Percentiles rank a stretch among this genome's conserved stretches.
phyloP scores from a whole-genome alignment of 1,284 basidiomycete species.

The Apiotrichum akiyoshidainum region DNA sequence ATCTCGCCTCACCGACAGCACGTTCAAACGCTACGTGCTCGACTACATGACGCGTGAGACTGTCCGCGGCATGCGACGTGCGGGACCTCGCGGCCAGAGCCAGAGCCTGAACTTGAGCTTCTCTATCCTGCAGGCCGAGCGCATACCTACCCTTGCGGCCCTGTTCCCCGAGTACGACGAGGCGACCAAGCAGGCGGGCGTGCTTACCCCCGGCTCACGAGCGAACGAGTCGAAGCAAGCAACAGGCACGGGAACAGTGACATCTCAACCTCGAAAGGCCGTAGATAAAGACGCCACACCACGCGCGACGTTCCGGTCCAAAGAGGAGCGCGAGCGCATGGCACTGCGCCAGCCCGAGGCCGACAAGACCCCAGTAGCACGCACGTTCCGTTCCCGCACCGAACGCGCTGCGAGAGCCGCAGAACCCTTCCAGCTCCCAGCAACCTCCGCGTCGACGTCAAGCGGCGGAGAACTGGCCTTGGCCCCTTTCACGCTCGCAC shows the following conservation, averaged over 20 bases:
- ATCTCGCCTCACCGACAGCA: slow-evolving; percentile 35
- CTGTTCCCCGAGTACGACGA: slow-evolving; percentile 22
- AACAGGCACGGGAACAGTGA: neutral
- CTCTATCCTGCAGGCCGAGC: neutral
- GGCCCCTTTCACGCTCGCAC: slow-evolving; percentile 21
- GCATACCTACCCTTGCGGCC: slow-evolving; percentile 2
- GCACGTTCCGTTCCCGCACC: neutral
- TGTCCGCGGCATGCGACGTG: slow-evolving; percentile 2
- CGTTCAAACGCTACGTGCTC: slow-evolving; percentile 42
- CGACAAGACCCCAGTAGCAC: neutral
- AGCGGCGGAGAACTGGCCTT: neutral
- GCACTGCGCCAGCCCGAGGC: neutral
- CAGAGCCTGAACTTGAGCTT: neutral
- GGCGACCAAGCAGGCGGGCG: neutral
- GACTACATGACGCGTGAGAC: slow-evolving; percentile 38
- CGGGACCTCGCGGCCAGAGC: too few species aligned
- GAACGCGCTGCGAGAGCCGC: slow-evolving; percentile 1
- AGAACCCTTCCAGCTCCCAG: neutral
- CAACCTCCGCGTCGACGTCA: neutral
- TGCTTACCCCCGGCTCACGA: too few species aligned
- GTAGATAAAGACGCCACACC: neutral
- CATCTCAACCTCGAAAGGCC: neutral
- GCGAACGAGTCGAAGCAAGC: neutral
- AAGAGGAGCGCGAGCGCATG: neutral
- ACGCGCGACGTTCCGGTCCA: slow-evolving; percentile 1